phyloP scores from a whole-genome alignment of 2,329 filamentous ascomycete species.

The Cercospora janseana region DNA sequence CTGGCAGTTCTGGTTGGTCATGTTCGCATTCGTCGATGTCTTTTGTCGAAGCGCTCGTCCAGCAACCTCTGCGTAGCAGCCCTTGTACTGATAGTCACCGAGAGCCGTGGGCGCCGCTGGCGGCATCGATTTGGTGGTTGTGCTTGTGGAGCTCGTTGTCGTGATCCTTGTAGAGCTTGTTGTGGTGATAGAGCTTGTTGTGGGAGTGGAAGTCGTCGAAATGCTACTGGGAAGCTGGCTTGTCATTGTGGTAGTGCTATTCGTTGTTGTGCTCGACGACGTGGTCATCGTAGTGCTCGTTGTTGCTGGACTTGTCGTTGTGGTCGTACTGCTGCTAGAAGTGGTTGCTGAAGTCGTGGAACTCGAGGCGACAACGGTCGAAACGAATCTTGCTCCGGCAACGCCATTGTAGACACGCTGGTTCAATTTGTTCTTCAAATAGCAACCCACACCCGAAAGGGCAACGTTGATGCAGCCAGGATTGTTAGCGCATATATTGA shows the following conservation, averaged over 20 bases:
- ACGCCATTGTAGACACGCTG: conserved; percentile 25
- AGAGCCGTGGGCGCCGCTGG: conserved; percentile 12
- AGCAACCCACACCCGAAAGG: conserved; percentile 34
- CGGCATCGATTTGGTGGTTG: not conserved
- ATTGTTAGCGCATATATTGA: conserved; percentile 33
- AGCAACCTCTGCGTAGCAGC: conserved; percentile 32
- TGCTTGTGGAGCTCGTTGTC: not conserved
- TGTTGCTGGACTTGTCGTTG: not conserved
- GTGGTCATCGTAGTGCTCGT: conserved; percentile 1
- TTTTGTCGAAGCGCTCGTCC: conserved; percentile 33
- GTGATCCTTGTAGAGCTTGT: not conserved
- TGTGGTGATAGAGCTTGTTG: not conserved
- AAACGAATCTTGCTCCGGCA: conserved; percentile 32
- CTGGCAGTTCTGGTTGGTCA: conserved; percentile 42
- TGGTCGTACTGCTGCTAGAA: not conserved
- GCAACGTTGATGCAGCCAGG: conserved; percentile 37
- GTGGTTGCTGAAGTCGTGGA: conserved; percentile 2
- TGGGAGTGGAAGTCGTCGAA: not conserved
- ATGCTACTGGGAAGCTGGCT: conserved; percentile 6
- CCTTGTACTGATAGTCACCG: conserved; percentile 23
- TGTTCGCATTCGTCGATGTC: conserved; percentile 29
- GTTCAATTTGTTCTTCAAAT: conserved; percentile 35
- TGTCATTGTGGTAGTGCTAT: not conserved
- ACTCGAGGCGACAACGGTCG: conserved; percentile 1
- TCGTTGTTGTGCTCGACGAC: not conserved